These are phyloP conservation scores for Olyra latifolia DNA, from an alignment of 176 grass and related monocot genomes.

Conservation along the genomic window DNA sequence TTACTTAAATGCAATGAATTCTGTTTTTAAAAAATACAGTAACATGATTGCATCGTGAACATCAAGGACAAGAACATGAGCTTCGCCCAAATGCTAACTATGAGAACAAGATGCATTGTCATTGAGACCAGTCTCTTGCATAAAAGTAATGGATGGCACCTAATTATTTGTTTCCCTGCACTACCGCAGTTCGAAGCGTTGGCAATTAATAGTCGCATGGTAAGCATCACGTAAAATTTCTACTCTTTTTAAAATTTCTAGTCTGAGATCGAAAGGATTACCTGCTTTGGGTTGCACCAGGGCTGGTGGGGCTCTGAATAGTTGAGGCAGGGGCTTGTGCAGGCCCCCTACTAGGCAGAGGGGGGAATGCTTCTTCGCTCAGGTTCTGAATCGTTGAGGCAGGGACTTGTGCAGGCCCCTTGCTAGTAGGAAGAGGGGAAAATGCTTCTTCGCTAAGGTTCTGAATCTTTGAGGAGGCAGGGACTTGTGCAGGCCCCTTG, in stretches of 20 bases:
- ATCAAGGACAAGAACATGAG: background rate
- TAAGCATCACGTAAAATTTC: background rate
- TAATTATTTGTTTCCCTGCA: background rate
- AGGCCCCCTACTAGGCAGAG: background rate
- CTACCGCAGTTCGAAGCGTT: background rate
- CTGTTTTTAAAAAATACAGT: background rate
- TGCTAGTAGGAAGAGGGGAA: background rate
- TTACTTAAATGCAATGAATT: background rate
- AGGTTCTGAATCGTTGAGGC: background rate
- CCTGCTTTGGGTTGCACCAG: constrained; percentile 13
- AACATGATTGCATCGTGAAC: background rate
- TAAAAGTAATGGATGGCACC: background rate
- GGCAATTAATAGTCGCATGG: background rate
- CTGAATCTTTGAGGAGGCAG: background rate
- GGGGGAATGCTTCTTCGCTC: no score
- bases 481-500: constrained; percentile 12
- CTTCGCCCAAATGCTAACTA: background rate
- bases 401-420: constrained; percentile 5
- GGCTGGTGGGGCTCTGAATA: background rate
- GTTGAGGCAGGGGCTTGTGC: background rate
- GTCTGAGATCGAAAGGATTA: constrained; percentile 12
- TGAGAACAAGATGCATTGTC: background rate
- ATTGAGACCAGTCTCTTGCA: background rate
- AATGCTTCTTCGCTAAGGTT: constrained; percentile 13
- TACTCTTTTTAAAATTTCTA: no score